These are phyloP conservation scores for Amphirosellinia nigrospora DNA, from an alignment of 495 filamentous ascomycete genomes.

Conservation along the genomic window DNA sequence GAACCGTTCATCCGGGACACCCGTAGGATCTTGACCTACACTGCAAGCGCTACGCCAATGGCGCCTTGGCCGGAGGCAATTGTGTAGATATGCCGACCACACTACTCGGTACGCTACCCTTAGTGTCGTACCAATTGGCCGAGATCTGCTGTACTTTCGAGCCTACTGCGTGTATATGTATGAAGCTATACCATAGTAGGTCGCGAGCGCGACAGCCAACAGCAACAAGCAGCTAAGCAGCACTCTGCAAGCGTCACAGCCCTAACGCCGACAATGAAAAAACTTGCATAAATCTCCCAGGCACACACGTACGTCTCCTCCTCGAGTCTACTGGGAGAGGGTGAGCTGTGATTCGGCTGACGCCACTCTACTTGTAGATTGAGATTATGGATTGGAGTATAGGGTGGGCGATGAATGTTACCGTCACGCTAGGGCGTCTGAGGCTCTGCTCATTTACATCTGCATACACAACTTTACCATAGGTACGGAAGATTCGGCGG, in stretches of 20 bases:
- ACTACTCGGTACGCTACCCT: neutral
- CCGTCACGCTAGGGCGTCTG: neutral
- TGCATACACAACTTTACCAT: neutral
- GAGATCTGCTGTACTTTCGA: neutral
- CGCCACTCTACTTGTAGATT: neutral
- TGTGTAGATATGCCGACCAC: slow-evolving; percentile 3
- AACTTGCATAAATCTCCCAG: neutral
- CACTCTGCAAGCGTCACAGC: neutral
- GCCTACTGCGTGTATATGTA: slow-evolving; percentile 4
- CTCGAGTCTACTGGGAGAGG: neutral
- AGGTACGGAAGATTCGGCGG: neutral
- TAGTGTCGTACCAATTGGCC: neutral
- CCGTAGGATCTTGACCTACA: neutral
- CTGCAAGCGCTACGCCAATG: slow-evolving; percentile 1
- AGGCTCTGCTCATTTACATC: slow-evolving; percentile 12
- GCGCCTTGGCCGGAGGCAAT: neutral
- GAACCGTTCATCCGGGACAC: slow-evolving; percentile 14
- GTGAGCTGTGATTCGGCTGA: neutral
- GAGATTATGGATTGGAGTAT: neutral
- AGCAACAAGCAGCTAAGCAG: neutral
- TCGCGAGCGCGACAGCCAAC: neutral
- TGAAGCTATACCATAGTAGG: neutral
- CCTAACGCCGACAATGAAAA: neutral
- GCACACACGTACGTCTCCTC: neutral
- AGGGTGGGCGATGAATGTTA: neutral